These are phyloP conservation scores for Thozetella sp. DNA, from an alignment of 495 filamentous ascomycete genomes.

Conservation along the genomic window DNA sequence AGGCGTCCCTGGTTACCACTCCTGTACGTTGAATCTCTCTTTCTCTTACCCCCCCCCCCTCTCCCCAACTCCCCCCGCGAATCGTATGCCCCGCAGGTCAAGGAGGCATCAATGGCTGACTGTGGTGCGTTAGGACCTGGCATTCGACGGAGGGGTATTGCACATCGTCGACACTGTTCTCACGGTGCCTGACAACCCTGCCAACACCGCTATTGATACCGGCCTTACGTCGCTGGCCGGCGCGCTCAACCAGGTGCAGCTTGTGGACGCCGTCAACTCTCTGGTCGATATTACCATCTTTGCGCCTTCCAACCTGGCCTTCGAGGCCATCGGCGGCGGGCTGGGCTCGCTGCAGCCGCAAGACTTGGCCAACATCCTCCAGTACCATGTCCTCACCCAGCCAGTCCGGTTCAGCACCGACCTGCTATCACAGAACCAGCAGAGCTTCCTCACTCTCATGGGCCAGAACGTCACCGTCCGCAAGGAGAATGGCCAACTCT, in stretches of 20 bases:
- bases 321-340: conserved; percentile 20
- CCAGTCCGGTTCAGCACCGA: conserved; percentile 41
- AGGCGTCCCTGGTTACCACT: conserved; percentile 14
- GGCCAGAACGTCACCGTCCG: conserved; percentile 43
- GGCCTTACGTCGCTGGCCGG: conserved; percentile 6
- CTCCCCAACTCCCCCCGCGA: too few relatives aligned
- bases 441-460: conserved; percentile 29
- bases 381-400: conserved; percentile 34
- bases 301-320: conserved; percentile 24
- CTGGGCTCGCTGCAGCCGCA: conserved; percentile 6
- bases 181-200: conserved; percentile 1
- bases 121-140: conserved; percentile 12
- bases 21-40: conserved; percentile 11
- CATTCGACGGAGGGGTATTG: conserved; percentile 13
- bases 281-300: conserved; percentile 1
- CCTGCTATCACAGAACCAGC: conserved; percentile 28
- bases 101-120: background rate
- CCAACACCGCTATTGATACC: conserved; percentile 16
- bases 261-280: background rate
- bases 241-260: background rate
- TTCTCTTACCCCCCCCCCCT: background rate
- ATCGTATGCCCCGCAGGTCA: too few relatives aligned
- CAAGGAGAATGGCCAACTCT: conserved; percentile 38
- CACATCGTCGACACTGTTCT: conserved; percentile 3
- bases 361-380: conserved; percentile 18